A percentile compares a stretch with the other conserved stretches of the same genome.
Evolutionary conservation across 2,329 filamentous ascomycete species (phyloP).

Genomic region (Xylariaceae sp.): DNA sequence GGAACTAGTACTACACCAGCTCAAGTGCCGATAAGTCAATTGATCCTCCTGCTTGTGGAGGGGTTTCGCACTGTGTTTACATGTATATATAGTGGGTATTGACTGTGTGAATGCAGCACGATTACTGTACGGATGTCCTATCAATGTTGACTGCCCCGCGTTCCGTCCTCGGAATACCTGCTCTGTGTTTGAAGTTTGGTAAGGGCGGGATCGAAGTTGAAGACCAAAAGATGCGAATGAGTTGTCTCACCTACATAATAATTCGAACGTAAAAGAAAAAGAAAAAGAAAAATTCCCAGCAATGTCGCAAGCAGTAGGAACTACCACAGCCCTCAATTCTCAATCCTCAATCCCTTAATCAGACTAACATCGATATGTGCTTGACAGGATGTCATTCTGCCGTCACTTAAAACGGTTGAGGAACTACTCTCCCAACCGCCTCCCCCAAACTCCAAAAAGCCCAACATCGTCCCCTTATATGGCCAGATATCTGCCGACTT

Average conservation of each 20-base stretch:
- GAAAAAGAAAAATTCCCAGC: no score
- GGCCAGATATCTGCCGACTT: constrained; percentile 90
- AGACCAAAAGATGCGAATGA: no score
- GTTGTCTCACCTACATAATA: constrained; percentile 23
- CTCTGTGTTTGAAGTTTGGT: neutral
- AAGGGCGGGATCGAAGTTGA: constrained; percentile 11
- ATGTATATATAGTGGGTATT: no score
- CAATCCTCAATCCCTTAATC: neutral
- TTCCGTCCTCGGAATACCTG: constrained; percentile 21
- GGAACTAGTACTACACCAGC: no score
- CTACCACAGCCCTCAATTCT: neutral
- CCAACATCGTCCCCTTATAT: constrained; percentile 83
- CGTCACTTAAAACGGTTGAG: constrained; percentile 55
- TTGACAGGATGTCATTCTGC: constrained; percentile 49
- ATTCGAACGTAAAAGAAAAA: neutral
- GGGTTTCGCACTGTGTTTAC: constrained; percentile 3
- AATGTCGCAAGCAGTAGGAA: constrained; percentile 34
- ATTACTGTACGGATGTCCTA: constrained; percentile 16
- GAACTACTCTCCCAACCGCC: constrained; percentile 49
- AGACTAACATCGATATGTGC: constrained; percentile 1
- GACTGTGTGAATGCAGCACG: neutral
- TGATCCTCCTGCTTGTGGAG: no score
- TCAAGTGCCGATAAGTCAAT: no score
- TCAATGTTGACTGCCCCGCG: constrained; percentile 24
- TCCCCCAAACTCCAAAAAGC: constrained; percentile 44